Conservation (phyloP, 1,139 yeast species). For the Lodderomyces orthopsilosis region DNA sequence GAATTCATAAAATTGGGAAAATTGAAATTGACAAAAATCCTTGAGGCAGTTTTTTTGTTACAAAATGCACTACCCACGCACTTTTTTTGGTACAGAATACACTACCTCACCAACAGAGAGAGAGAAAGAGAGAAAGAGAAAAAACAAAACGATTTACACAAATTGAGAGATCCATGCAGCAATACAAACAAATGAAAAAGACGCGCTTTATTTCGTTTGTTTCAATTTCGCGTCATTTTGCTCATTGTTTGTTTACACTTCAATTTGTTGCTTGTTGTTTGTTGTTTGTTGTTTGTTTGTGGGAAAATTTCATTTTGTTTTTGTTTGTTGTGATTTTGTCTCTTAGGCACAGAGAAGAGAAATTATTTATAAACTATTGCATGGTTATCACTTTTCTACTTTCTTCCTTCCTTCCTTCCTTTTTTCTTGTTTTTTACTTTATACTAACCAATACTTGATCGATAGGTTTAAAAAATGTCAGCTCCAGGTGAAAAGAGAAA, state of each 20-base stretch:
- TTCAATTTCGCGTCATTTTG: no score
- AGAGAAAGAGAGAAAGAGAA: not conserved
- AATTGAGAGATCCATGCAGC: not conserved
- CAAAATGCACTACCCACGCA: not conserved
- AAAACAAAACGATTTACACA: not conserved
- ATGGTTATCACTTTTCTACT: no score
- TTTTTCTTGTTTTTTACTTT: not conserved
- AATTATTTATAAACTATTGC: not conserved
- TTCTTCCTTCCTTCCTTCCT: not conserved
- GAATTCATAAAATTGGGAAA: not conserved
- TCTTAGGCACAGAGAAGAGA: not conserved
- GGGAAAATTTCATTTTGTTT: not conserved
- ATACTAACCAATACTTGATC: not conserved
- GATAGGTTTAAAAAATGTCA: conserved; percentile 9
- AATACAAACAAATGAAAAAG: not conserved
- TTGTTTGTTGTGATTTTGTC: conserved; percentile 3
- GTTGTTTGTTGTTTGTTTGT: no score
- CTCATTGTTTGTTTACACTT: not conserved
- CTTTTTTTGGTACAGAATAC: not conserved
- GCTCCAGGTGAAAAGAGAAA: conserved; percentile 43
- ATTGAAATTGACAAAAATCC: not conserved
- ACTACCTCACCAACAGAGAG: not conserved
- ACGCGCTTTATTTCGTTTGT: not conserved
- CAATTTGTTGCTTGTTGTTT: no score
- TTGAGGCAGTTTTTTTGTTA: not conserved